Conservation (phyloP, 345 rosid genomes). For the Boechera stricta region DNA sequence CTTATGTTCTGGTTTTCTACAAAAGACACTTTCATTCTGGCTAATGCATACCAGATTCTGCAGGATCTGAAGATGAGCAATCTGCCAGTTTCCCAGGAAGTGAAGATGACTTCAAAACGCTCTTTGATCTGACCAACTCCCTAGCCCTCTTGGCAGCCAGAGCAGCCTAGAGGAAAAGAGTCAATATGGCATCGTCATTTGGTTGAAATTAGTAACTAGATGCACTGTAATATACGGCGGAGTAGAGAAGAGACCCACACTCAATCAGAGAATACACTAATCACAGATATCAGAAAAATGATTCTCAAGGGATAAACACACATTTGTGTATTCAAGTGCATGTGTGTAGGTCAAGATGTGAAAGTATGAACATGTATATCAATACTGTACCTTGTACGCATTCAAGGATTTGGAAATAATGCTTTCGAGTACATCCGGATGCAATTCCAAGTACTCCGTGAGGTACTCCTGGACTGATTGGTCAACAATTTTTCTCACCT, state of each 20-base stretch:
- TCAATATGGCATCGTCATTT: constrained; percentile 12
- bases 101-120: constrained; percentile 88
- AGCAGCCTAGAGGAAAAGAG: constrained; percentile 74
- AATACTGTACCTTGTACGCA: constrained; percentile 81
- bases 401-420: constrained; percentile 88
- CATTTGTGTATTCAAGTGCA: constrained; percentile 2
- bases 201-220: constrained; percentile 5
- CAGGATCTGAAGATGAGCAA: constrained; percentile 91
- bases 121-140: constrained; percentile 89
- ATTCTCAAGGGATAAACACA: not conserved
- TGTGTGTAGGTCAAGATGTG: constrained; percentile 15
- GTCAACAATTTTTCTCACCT: constrained; percentile 92
- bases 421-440: constrained; percentile 93
- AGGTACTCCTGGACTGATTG: constrained; percentile 95
- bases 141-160: constrained; percentile 98
- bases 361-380: not conserved
- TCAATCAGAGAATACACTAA: not conserved
- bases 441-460: constrained; percentile 92
- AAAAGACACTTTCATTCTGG: constrained; percentile 60
- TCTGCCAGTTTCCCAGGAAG: constrained; percentile 99
- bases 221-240: not conserved
- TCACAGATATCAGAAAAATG: constrained; percentile 1
- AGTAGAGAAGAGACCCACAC: constrained; percentile 5
- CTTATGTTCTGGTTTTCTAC: constrained; percentile 28
- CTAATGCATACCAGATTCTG: constrained; percentile 72